A percentile compares a stretch with the other conserved stretches of the same genome.
phyloP scores from a whole-genome alignment of 2,329 filamentous ascomycete genomes.

The Pseudogymnoascus sp. region DNA sequence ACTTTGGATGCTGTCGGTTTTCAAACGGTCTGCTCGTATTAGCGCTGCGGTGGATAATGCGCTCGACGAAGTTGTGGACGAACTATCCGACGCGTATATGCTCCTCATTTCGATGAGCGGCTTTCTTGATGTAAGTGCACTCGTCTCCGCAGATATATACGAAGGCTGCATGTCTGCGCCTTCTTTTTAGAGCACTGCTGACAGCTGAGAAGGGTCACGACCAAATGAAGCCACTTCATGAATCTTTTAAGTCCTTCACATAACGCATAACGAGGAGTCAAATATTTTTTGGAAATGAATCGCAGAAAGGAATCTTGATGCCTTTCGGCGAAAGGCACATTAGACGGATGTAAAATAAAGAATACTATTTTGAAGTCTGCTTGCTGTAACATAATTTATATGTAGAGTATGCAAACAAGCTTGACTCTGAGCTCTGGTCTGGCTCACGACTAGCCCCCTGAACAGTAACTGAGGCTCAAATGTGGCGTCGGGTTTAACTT shows the following conservation, averaged over 20 bases:
- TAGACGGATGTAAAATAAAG: conserved; percentile 7
- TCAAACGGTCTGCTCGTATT: conserved; percentile 82
- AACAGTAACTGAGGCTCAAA: neutral
- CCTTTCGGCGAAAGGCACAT: neutral
- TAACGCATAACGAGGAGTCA: neutral
- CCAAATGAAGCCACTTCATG: conserved; percentile 2
- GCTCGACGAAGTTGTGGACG: conserved; percentile 58
- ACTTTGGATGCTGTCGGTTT: conserved; percentile 75
- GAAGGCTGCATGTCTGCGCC: neutral
- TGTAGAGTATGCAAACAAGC: neutral
- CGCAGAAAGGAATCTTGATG: neutral
- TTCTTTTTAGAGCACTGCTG: neutral
- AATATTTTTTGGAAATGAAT: neutral
- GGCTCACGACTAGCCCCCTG: neutral
- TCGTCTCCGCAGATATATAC: neutral
- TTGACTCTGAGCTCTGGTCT: neutral
- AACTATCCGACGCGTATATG: conserved; percentile 78
- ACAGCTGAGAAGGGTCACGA: neutral
- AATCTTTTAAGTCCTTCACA: conserved; percentile 7
- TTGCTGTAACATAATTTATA: neutral
- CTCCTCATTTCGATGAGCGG: conserved; percentile 73
- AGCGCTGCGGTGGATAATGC: conserved; percentile 41
- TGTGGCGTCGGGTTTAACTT: conserved; percentile 1
- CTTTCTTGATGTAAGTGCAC: conserved; percentile 69
- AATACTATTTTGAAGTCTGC: neutral